Evolutionary conservation across 345 rosid species (phyloP).

Genomic region (Sisymbrium altissimum): DNA sequence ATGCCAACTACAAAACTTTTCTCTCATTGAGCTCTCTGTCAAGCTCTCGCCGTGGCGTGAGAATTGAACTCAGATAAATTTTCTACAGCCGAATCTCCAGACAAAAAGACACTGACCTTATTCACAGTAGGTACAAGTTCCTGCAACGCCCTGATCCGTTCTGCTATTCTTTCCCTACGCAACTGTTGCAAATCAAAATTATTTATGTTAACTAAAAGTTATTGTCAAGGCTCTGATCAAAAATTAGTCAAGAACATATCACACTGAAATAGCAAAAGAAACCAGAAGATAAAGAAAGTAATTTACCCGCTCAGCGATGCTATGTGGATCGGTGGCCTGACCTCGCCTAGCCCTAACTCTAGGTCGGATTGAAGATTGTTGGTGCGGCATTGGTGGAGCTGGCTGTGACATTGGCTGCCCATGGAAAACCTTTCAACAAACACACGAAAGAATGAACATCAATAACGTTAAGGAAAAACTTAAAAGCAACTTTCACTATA

Average conservation of each 20-base stretch:
- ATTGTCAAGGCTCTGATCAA: not conserved
- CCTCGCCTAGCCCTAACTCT: slow-evolving; percentile 98
- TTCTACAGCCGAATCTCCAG: not conserved
- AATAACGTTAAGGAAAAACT: not conserved
- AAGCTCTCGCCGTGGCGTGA: not conserved
- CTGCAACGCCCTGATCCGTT: slow-evolving; percentile 94
- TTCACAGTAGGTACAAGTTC: slow-evolving; percentile 97
- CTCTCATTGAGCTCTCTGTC: slow-evolving; percentile 1
- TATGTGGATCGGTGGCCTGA: slow-evolving; percentile 99
- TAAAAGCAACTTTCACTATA: not conserved
- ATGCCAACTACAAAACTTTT: not conserved
- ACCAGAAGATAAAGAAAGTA: not conserved
- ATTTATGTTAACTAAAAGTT: not conserved
- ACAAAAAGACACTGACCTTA: slow-evolving; percentile 53
- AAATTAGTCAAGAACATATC: not conserved
- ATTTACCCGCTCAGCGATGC: slow-evolving; percentile 92
- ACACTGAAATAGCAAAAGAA: not conserved
- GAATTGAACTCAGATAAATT: not conserved
- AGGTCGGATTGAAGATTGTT: slow-evolving; percentile 84
- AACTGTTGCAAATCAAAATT: slow-evolving; percentile 47
- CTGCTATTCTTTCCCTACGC: slow-evolving; percentile 96
- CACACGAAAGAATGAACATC: not conserved
- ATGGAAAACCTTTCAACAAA: slow-evolving; percentile 62
- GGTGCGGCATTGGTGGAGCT: slow-evolving; percentile 78
- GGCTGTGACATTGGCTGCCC: slow-evolving; percentile 85